These are phyloP conservation scores for Eleusine indica DNA, from an alignment of 176 grass and related monocot species.

Conservation along the genomic window DNA sequence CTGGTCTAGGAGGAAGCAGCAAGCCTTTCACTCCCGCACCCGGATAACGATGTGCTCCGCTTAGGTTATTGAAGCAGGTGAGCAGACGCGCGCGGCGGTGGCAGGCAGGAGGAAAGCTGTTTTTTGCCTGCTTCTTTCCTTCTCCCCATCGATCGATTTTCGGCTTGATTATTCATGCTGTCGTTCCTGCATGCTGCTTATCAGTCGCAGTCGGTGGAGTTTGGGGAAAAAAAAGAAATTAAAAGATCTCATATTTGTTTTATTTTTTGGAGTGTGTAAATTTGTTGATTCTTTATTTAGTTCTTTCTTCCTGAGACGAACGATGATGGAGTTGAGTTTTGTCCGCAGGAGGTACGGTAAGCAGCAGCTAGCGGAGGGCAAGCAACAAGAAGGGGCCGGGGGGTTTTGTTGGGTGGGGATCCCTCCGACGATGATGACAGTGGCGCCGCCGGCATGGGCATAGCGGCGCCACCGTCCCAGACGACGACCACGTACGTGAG, in stretches of 20 bases:
- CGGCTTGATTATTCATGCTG: neutral
- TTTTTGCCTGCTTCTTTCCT: neutral
- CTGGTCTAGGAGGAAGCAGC: slow-evolving; percentile 38
- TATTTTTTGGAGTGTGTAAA: neutral
- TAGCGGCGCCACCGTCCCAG: slow-evolving; percentile 73
- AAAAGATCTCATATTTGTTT: neutral
- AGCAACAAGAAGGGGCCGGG: neutral
- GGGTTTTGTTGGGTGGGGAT: slow-evolving; percentile 28
- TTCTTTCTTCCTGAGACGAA: neutral
- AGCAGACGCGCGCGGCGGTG: neutral
- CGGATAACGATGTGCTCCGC: slow-evolving; percentile 87
- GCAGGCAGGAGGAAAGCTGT: neutral
- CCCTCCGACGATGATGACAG: slow-evolving; percentile 61
- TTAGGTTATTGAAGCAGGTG: slow-evolving; percentile 55
- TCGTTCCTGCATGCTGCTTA: neutral
- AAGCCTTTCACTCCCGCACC: slow-evolving; percentile 60
- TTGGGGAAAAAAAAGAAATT: neutral
- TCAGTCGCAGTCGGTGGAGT: neutral
- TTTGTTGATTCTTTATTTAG: slow-evolving; percentile 1
- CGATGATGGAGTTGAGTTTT: neutral
- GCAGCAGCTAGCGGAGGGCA: neutral
- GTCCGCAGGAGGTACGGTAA: slow-evolving; percentile 5
- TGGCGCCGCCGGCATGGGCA: slow-evolving; percentile 76
- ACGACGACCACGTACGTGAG: slow-evolving; percentile 46
- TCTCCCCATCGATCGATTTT: neutral